Evolutionary conservation across 2,329 filamentous ascomycete genomes (phyloP).

Genomic region (Tolypocladium ophioglossoides): DNA sequence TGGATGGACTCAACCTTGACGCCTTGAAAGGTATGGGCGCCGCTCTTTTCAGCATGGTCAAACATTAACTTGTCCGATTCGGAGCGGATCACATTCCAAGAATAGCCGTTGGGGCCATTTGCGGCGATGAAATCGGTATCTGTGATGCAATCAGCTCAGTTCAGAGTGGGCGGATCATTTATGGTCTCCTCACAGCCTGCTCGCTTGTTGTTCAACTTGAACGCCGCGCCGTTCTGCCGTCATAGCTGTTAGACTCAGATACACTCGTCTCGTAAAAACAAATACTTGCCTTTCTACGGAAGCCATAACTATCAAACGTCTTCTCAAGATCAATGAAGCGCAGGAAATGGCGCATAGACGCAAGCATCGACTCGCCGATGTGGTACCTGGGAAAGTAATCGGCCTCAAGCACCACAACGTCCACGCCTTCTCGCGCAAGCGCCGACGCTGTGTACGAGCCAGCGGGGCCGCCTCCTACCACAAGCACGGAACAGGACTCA

Average conservation of each 20-base stretch:
- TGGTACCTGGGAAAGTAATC: slow-evolving; percentile 17
- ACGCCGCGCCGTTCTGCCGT: too few species aligned
- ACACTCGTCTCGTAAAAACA: too few species aligned
- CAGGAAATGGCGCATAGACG: slow-evolving; percentile 29
- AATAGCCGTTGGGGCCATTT: slow-evolving; percentile 23
- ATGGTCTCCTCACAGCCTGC: slow-evolving; percentile 12
- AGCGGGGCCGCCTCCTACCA: slow-evolving; percentile 5
- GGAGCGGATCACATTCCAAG: slow-evolving; percentile 36
- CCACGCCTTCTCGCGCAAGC: slow-evolving; percentile 5
- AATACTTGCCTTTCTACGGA: slow-evolving; percentile 30
- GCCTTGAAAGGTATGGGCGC: slow-evolving; percentile 29
- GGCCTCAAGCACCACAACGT: slow-evolving; percentile 6
- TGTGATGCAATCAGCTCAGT: slow-evolving; percentile 4
- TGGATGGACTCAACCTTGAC: slow-evolving; percentile 22
- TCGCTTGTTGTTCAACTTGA: slow-evolving; percentile 15
- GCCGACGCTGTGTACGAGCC: slow-evolving; percentile 5
- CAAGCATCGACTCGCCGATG: slow-evolving; percentile 25
- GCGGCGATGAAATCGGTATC: slow-evolving; percentile 31
- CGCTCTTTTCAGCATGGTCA: slow-evolving; percentile 25
- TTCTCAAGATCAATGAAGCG: slow-evolving; percentile 31
- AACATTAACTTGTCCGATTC: slow-evolving; percentile 34
- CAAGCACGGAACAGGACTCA: neutral
- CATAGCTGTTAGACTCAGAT: too few species aligned
- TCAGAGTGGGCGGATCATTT: too few species aligned
- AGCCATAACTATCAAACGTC: slow-evolving; percentile 27